phyloP scores from a whole-genome alignment of 1,284 basidiomycete genomes.

The Leccinum holopus region DNA sequence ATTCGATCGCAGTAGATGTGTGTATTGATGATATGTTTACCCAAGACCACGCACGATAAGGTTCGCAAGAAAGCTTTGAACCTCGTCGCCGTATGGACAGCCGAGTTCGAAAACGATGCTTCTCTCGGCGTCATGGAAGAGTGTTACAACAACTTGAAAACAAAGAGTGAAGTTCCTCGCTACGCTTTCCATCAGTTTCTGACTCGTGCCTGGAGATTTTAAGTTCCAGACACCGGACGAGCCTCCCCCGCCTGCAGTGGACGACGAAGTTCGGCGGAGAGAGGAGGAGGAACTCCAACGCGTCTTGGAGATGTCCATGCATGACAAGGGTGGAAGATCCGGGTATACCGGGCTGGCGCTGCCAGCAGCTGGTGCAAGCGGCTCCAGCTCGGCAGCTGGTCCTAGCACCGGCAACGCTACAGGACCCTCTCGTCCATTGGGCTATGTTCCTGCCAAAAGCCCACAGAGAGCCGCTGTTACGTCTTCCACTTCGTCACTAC shows the following conservation, averaged over 20 bases:
- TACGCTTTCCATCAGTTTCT: conserved; percentile 3
- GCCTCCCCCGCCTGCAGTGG: conserved; percentile 63
- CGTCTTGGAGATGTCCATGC: conserved; percentile 85
- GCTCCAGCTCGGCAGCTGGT: conserved; percentile 29
- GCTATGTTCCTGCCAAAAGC: conserved; percentile 46
- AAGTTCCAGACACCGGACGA: conserved; percentile 69
- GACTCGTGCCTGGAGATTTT: conserved; percentile 49
- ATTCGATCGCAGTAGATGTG: conserved; percentile 1
- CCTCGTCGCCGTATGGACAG: conserved; percentile 83
- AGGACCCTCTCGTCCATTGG: conserved; percentile 40
- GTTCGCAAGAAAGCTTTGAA: conserved; percentile 76
- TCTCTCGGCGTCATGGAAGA: conserved; percentile 91
- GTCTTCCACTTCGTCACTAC: conserved; percentile 28
- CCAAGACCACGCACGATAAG: conserved; percentile 83
- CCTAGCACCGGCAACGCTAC: conserved; percentile 11
- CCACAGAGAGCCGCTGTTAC: conserved; percentile 28
- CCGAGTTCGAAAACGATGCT: conserved; percentile 79
- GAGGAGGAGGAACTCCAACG: conserved; percentile 94
- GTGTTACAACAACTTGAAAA: conserved; percentile 79
- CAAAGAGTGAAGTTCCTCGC: conserved; percentile 59
- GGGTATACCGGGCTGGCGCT: conserved; percentile 46
- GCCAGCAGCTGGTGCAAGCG: conserved; percentile 42
- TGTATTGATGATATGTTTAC: conserved; percentile 5
- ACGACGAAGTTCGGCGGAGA: conserved; percentile 76
- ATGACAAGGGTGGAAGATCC: conserved; percentile 78